Evolutionary conservation across 176 grass and related monocot genomes (phyloP), one percentile per base, ranked within the genome.

Genomic region (Avena insularis): DNA sequence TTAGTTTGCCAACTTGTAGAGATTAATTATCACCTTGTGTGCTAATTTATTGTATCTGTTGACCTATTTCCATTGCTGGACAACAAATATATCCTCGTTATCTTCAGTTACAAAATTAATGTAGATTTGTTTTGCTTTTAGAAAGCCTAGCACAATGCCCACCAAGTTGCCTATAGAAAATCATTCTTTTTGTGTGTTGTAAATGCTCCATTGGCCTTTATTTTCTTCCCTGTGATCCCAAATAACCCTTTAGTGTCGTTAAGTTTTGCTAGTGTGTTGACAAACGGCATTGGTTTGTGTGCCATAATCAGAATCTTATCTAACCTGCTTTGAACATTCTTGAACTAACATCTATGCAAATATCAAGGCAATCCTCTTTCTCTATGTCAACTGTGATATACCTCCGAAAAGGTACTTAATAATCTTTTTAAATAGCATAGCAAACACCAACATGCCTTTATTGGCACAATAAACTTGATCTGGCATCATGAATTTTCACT

Each of bases 21-120:
- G 29, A 27, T 11, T 40, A 83, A 62, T 77, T 87, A 27, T 77
- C 77, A 8, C 43, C 9, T 77, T 85, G 27, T 31, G 47, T 23
- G 16, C 36, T 6, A 17, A 33, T 82, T 47, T 53, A 58, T 12
- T 46, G 27, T 27, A 7, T 56, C 29, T 53, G 27, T 53, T 51
- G 58, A 19, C 40, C 35, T 43, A 10, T 14, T 54, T 25, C 77
- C 51, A 11, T 80, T 68, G 67, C n/a, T 19, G 35, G 21, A 36
- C 8, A 33, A 15, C 51, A 73, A 13, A 64, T 63, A 21, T 82
- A 12, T 82, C 25, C 0, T 19, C 54, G 45, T 31, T 63, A 8
- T 64, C 58, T 31, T 60, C 4, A 29, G 40, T 67, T 54, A 4
- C 8, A 81, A 53, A 23, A 62, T 81, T 43, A 76, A 60, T 69